phyloP scores from a whole-genome alignment of 495 filamentous ascomycete species.

The Massariosphaeria phaeospora region DNA sequence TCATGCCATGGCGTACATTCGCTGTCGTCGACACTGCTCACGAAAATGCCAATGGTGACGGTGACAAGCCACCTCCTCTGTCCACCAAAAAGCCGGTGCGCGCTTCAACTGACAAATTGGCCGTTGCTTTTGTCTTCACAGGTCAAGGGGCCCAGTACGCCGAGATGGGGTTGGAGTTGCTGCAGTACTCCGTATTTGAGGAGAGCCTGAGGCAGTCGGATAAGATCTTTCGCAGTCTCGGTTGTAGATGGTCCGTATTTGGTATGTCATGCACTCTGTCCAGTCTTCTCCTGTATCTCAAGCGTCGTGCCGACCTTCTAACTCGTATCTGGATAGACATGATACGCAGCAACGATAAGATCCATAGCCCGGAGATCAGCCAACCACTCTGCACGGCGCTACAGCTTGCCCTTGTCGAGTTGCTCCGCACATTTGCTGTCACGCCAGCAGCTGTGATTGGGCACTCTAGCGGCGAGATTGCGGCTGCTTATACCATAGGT shows the following conservation, averaged over 20 bases:
- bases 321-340: neutral
- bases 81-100: neutral
- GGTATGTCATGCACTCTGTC: neutral
- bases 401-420: conserved; percentile 9
- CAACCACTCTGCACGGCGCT: conserved; percentile 10
- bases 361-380: neutral
- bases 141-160: conserved; percentile 43
- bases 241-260: conserved; percentile 12
- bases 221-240: neutral
- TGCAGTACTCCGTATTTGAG: conserved; percentile 26
- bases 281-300: neutral
- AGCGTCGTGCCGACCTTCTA: neutral
- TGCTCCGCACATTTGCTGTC: neutral
- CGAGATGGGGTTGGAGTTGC: conserved; percentile 35
- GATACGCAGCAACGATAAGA: neutral
- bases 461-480: conserved; percentile 20
- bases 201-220: conserved; percentile 3
- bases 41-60: neutral
- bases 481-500: conserved; percentile 10
- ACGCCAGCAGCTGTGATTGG: neutral
- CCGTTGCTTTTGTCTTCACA: conserved; percentile 34
- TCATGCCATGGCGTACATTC: neutral
- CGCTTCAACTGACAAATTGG: neutral
- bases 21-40: neutral
- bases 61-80: neutral